Conservation (phyloP, 768 basidiomycete species). For the Leccinum subgranulosum region DNA sequence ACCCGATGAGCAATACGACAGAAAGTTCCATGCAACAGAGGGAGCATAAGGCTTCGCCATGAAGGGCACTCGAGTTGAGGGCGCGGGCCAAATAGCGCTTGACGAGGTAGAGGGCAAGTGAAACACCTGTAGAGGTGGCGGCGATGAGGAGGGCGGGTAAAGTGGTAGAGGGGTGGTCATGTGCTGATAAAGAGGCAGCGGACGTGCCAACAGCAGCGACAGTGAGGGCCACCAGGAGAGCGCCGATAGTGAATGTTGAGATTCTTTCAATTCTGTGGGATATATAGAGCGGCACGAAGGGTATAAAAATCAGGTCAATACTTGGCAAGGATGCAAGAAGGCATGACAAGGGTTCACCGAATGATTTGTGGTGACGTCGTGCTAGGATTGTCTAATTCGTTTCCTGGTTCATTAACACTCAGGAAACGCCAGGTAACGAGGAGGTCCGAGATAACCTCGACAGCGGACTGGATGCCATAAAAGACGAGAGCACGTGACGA, state of each 20-base stretch:
- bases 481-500: slow-evolving; percentile 44
- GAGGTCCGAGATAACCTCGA: slow-evolving; percentile 43
- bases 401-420: slow-evolving; percentile 30
- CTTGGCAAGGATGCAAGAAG: neutral
- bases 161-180: slow-evolving; percentile 37
- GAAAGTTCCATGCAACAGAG: slow-evolving; percentile 45
- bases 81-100: slow-evolving; percentile 44
- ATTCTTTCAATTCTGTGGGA: slow-evolving; percentile 35
- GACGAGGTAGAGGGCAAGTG: slow-evolving; percentile 40
- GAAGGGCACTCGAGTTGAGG: slow-evolving; percentile 43
- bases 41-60: slow-evolving; percentile 43
- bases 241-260: slow-evolving; percentile 35
- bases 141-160: slow-evolving; percentile 43
- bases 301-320: neutral
- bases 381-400: slow-evolving; percentile 20
- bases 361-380: slow-evolving; percentile 8
- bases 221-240: slow-evolving; percentile 35
- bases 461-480: slow-evolving; percentile 47
- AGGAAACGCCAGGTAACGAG: slow-evolving; percentile 47
- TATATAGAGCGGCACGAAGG: neutral
- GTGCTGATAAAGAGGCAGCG: slow-evolving; percentile 33
- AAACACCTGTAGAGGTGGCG: slow-evolving; percentile 37
- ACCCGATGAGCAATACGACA: slow-evolving; percentile 40
- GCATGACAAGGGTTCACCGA: slow-evolving; percentile 5
- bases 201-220: slow-evolving; percentile 38